Evolutionary conservation across 805 yeast species (phyloP), one percentile per base, ranked within the genome.

Genomic region (Candida tibetensis): DNA sequence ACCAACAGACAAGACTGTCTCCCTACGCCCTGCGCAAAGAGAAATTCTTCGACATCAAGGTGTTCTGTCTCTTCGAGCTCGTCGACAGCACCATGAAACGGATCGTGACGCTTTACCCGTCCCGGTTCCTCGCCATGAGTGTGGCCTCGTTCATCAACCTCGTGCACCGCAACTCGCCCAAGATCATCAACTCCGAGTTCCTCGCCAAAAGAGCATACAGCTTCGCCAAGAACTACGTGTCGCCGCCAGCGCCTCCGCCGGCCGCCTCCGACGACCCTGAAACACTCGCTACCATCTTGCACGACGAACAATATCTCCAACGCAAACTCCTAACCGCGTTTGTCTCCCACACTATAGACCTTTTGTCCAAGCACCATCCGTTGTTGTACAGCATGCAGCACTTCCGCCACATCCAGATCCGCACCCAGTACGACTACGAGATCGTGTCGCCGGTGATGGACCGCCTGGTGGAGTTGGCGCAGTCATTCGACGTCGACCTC

Each of bases 81-180:
- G 61, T 85, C 37, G 69, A 64, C 13, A 67, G 78, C 30, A 75
- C 81, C 29, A 55, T 85, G 50, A 76, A 73, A 46, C 66, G 81
- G 41, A 81, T 87, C 43, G 65, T 69, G 27, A 85, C 95, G 0
- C 56, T 77, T 14, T 80, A 82, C 52, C 96, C 97, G 5, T 84
- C 95, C 0, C 77, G 84, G 44, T 89, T 85, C 52, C 63, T 90
- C 32, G 72, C 83, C 1, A 82, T 86, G 75, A 77, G 82, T 0
- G 73, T 81, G 0, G 56, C 83, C 1, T 70, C 88, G 0, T 57
- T 81, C 26, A 60, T 82, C 36, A 78, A 78, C 34, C 71, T 77
- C 23, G 55, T 78, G 12, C 45, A 56, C 6, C 9, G 7, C 25
- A 21, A 21, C 25, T 7, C 7, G 9, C 25, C 7, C 25, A 10